Base-by-base conservation (phyloP, 2,329 filamentous ascomycete genomes). In the Blastomyces percursus region DNA sequence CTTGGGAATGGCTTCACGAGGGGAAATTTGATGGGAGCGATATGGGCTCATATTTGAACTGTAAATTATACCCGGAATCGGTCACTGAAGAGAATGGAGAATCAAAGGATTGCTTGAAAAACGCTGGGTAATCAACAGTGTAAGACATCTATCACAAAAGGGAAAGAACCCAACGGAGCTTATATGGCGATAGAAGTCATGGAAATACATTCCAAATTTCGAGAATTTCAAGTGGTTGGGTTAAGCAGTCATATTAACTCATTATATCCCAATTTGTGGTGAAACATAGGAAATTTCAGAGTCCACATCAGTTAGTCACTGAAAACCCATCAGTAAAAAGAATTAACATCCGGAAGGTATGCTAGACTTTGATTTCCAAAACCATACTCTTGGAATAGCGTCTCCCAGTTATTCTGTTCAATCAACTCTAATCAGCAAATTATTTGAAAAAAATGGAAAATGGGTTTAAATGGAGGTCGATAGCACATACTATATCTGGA, bases 1-100 rank as follows among this genome's bases (percentile, higher is more conserved):
- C 46, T 66, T 30, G 65, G 65, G 21, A 66, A 65, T 48, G 65
- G 65, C 21, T 66, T 65, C 44, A 65, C 56, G 21, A 63, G 12
- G 46, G 32, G 38, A 64, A 65, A 55, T 64, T 66, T 32, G 58
- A 62, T 24, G 61, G 61, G 35, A 60, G 61, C 48, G 65, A 66
- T 63, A 63, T 63, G 30, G 65, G 64, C 35, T 50, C 64, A 42
- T 65, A 64, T 56, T 46, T 65, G 55, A 63, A 66, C 44, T 62
- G 65, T 55, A 61, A 55, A 46, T 35, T 66, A 52, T 65, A 64
- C 59, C 65, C 65, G 14, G 58, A 62, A 8, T 32, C 30, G 4
- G 38, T 27, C 19, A 24, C 12, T 59, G 40, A 30, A 42, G 21
- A 8, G 35, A n/a, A 44, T 19, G 54, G 19, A 1, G 21, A 24